Base-by-base conservation (phyloP, 2,329 filamentous ascomycete genomes). In the Clarireedia hainanense region DNA sequence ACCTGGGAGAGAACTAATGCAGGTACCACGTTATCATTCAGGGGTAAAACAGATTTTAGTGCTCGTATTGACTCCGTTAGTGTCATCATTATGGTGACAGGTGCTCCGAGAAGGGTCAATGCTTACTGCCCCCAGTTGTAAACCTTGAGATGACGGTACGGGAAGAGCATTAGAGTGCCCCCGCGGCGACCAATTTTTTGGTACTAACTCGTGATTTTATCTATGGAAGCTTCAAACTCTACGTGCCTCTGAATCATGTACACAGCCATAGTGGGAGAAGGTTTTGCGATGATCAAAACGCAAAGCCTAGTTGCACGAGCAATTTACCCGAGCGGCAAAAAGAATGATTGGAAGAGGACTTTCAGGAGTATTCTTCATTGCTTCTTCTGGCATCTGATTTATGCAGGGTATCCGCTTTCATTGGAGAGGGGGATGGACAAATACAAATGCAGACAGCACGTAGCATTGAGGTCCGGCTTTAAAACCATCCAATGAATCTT, bases 1-100 rank as follows among this genome's bases (percentile, higher is more conserved):
- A 54, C 52, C 10, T 54, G 43, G 23, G 30, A 27, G 34, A 23
- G 43, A 54, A 39, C 52, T 54, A 54, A 43, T 54, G 52, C 52
- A 54, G 45, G 52, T 54, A 54, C 39, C 45, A 49, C 34, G 20
- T 14, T 49, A 24, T 46, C 23, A 42, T 34, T 54, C 45, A 54
- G 52, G 52, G 52, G 52, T 30, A 30, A 9, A 30, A 42, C 30
- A 26, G 15, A 24, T 15, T 17, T 17, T 26, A 4, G 46, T 47
- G 14, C 43, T 49, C 34, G 51, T 53, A 53, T 49, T 30, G 34
- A 12, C 30, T 12, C 30, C 30, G 30, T 34, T 34, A 12, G 40
- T 42, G 51, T 53, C 34, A 40, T 37, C 30, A n/a, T 37, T 37
- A n/a, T 20, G 23, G 15, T 15, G 42, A 46, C 4, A 24, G 6